Conservation (phyloP, 176 grass and related monocot species). For the Thalia dealbata region DNA sequence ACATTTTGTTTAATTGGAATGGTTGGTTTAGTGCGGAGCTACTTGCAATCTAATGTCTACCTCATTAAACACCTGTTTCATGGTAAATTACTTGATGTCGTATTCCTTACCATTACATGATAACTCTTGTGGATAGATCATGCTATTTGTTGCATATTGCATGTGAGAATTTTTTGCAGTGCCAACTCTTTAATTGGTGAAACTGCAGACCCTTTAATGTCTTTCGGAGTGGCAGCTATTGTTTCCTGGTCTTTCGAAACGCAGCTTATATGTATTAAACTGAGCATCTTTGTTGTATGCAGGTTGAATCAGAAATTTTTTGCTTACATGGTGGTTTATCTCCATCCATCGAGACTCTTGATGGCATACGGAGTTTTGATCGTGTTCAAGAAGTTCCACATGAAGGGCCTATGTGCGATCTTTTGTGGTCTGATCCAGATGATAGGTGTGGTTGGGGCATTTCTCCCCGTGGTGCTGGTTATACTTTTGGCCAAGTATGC, state of each 20-base stretch:
- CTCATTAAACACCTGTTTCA: background rate
- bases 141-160: background rate
- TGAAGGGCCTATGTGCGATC: conserved; percentile 13
- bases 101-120: background rate
- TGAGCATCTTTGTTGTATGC: background rate
- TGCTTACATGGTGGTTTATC: conserved; percentile 13
- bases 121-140: background rate
- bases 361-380: conserved; percentile 14
- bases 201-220: background rate
- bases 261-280: too few relatives aligned
- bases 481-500: conserved; percentile 11
- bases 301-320: conserved; percentile 17
- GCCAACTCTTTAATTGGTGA: background rate
- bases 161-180: background rate
- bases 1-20: conserved; percentile 3
- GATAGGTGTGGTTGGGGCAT: conserved; percentile 18
- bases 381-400: conserved; percentile 18
- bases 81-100: background rate
- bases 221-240: background rate
- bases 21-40: background rate
- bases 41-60: background rate
- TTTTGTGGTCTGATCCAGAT: conserved; percentile 17
- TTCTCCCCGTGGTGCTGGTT: conserved; percentile 15
- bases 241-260: background rate
- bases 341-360: conserved; percentile 17